Percentiles rank a stretch among this genome's conserved stretches.
Conservation (phyloP, 2,329 filamentous ascomycete species). For the Fonsecaea pugnacius region DNA sequence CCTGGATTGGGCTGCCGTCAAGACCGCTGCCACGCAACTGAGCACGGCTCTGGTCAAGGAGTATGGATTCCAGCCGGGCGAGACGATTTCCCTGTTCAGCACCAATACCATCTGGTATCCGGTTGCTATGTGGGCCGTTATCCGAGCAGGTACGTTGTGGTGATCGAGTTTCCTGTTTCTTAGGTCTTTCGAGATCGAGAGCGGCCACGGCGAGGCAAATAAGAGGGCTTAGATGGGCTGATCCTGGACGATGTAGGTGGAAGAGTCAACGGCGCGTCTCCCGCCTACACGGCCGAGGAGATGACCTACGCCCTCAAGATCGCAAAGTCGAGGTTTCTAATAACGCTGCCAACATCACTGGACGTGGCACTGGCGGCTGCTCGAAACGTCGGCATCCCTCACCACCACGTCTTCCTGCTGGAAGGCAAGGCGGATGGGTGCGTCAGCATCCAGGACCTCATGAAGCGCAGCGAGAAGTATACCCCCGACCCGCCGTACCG, state of each 20-base stretch:
- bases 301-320: conserved; percentile 68
- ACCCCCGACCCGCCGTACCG: conserved; percentile 47
- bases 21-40: conserved; percentile 60
- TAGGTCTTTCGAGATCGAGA: background rate
- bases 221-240: background rate
- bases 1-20: conserved; percentile 62
- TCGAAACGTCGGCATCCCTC: conserved; percentile 57
- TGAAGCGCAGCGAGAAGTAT: conserved; percentile 40
- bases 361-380: conserved; percentile 60
- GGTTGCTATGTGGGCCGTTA: conserved; percentile 62
- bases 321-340: conserved; percentile 60
- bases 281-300: conserved; percentile 70
- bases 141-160: conserved; percentile 50
- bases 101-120: conserved; percentile 71
- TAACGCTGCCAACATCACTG: conserved; percentile 61
- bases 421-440: conserved; percentile 59
- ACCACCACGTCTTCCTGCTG: conserved; percentile 59
- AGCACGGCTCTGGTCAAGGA: conserved; percentile 63
- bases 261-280: conserved; percentile 65
- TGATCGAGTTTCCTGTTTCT: background rate
- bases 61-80: conserved; percentile 58
- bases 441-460: conserved; percentile 46
- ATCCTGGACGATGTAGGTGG: conserved; percentile 42
- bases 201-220: background rate
- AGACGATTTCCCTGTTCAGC: conserved; percentile 65